Conservation (phyloP, 495 filamentous ascomycete species). For the Emericellopsis terricola region DNA sequence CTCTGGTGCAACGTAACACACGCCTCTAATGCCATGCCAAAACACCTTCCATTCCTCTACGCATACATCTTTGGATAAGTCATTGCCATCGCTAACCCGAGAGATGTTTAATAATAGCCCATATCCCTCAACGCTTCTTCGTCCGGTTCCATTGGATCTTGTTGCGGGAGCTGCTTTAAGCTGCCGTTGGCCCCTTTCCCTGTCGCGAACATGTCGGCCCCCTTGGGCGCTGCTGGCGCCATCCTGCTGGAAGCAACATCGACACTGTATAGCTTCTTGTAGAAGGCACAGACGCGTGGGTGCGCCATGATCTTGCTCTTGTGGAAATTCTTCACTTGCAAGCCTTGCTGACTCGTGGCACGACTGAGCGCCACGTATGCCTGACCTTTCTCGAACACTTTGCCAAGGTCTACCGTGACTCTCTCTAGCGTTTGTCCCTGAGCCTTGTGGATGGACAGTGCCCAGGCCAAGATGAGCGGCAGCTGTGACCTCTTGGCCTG, state of each 20-base stretch:
- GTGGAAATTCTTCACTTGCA: conserved; percentile 82
- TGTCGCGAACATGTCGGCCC: too few relatives aligned
- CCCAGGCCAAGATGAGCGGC: conserved; percentile 90
- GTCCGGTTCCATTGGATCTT: background rate
- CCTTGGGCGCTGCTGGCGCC: too few relatives aligned
- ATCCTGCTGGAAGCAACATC: too few relatives aligned
- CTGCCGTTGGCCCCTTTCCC: too few relatives aligned
- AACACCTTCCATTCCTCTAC: too few relatives aligned
- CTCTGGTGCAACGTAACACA: too few relatives aligned
- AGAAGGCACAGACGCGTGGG: conserved; percentile 69
- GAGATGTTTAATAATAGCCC: too few relatives aligned
- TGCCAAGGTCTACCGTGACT: conserved; percentile 85
- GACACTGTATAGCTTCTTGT: conserved; percentile 55
- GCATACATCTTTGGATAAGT: too few relatives aligned
- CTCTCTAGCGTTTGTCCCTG: conserved; percentile 91
- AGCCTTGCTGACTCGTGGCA: conserved; percentile 69
- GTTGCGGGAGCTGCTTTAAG: too few relatives aligned
- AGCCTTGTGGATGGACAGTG: conserved; percentile 92
- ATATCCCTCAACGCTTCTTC: background rate
- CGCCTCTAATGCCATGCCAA: too few relatives aligned
- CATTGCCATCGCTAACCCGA: too few relatives aligned
- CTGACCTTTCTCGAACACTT: conserved; percentile 89
- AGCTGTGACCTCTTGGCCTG: conserved; percentile 68
- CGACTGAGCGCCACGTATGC: conserved; percentile 71
- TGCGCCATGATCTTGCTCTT: conserved; percentile 90